Evolutionary conservation across 2,329 filamentous ascomycete genomes (phyloP).

Genomic region (Colletotrichum spaethianum): DNA sequence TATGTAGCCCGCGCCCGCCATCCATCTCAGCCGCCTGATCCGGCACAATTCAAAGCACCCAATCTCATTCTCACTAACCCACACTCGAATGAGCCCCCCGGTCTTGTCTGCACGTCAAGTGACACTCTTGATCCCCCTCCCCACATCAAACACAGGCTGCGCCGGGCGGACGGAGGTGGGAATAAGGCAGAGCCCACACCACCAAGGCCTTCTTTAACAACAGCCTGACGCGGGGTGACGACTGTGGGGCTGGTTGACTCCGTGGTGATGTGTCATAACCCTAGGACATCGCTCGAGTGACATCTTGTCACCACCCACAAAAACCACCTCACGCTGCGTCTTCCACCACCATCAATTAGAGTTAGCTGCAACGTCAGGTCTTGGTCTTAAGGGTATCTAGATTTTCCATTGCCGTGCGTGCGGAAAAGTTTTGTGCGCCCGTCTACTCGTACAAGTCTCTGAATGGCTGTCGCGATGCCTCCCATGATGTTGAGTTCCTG

Average conservation of each 20-base stretch:
- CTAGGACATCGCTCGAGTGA: too few species aligned
- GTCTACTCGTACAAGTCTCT: slow-evolving; percentile 39
- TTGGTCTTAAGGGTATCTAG: slow-evolving; percentile 32
- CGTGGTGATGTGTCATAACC: not conserved
- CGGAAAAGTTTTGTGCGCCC: slow-evolving; percentile 7
- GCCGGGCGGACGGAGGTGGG: slow-evolving; percentile 30
- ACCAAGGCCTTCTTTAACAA: too few species aligned
- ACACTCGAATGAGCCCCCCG: not conserved
- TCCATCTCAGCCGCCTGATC: slow-evolving; percentile 16
- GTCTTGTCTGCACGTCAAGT: slow-evolving; percentile 29
- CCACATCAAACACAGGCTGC: not conserved
- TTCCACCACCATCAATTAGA: not conserved
- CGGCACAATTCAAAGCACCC: not conserved
- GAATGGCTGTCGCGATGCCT: slow-evolving; percentile 33
- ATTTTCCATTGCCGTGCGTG: slow-evolving; percentile 29
- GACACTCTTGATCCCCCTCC: not conserved
- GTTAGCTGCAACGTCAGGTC: not conserved
- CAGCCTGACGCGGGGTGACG: not conserved
- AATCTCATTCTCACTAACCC: not conserved
- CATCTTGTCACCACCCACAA: not conserved
- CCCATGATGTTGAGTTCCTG: slow-evolving; percentile 18
- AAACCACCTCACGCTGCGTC: not conserved
- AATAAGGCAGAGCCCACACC: not conserved
- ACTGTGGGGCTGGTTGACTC: not conserved
- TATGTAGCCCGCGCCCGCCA: not conserved